These are phyloP conservation scores for Schizothecium vesticola DNA, from an alignment of 495 filamentous ascomycete species.

Conservation along the genomic window DNA sequence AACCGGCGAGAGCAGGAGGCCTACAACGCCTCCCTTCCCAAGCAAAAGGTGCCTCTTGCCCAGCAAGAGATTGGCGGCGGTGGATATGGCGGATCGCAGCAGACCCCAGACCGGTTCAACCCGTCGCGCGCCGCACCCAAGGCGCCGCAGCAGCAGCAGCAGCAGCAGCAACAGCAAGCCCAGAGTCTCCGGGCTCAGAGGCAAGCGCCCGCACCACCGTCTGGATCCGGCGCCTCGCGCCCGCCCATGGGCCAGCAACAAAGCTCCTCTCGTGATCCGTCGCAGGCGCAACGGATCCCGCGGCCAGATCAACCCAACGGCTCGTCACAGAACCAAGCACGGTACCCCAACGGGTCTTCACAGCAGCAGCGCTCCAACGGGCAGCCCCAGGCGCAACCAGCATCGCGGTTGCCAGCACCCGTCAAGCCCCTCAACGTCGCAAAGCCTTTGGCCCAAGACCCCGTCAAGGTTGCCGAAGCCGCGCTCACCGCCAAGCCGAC, in stretches of 20 bases:
- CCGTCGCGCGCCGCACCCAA: constrained; percentile 66
- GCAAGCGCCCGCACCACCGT: constrained; percentile 48
- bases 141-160: constrained; percentile 38
- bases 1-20: constrained; percentile 68
- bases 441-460: constrained; percentile 64
- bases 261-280: constrained; percentile 30
- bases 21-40: constrained; percentile 81
- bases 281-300: constrained; percentile 23
- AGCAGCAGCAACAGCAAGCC: constrained; percentile 9
- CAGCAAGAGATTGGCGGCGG: constrained; percentile 75
- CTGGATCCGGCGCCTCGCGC: constrained; percentile 26
- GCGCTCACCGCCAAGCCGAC: constrained; percentile 70
- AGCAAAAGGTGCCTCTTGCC: constrained; percentile 67
- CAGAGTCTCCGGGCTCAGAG: constrained; percentile 47
- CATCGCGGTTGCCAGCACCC: constrained; percentile 59
- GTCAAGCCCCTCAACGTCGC: constrained; percentile 89
- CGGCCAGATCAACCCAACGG: constrained; percentile 26
- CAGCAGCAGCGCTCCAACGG: constrained; percentile 28
- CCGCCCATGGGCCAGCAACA: constrained; percentile 39
- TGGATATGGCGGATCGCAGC: constrained; percentile 39
- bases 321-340: constrained; percentile 14
- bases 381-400: constrained; percentile 40
- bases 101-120: constrained; percentile 64
- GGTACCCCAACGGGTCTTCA: constrained; percentile 37
- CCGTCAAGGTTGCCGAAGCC: constrained; percentile 74